Conservation (phyloP, 805 yeast genomes). For the Blastobotrys robertii region DNA sequence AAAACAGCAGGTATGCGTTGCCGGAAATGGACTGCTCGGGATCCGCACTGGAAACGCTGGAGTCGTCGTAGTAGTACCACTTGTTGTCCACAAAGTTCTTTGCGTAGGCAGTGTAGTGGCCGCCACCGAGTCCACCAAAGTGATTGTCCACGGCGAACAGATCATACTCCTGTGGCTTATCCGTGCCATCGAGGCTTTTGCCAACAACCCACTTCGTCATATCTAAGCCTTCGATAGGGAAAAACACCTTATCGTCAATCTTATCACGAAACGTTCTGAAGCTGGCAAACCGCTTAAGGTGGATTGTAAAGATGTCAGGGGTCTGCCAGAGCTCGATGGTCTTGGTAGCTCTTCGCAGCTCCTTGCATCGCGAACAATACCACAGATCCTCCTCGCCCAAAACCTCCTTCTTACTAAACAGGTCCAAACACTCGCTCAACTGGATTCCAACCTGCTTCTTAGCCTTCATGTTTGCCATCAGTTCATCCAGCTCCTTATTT, state of each 20-base stretch:
- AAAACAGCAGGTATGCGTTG: constrained; percentile 82
- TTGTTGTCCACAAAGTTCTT: constrained; percentile 63
- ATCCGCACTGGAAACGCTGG: constrained; percentile 50
- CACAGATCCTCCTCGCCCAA: constrained; percentile 83
- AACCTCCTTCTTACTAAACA: constrained; percentile 74
- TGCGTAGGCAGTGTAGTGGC: constrained; percentile 89
- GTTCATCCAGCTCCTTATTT: constrained; percentile 13
- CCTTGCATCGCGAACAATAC: constrained; percentile 88
- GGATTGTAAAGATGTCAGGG: constrained; percentile 85
- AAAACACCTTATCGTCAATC: constrained; percentile 73
- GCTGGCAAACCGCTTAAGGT: constrained; percentile 81
- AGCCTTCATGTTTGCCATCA: constrained; percentile 15
- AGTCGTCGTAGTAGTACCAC: constrained; percentile 91
- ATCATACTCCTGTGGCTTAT: constrained; percentile 43
- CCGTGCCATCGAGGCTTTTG: constrained; percentile 16
- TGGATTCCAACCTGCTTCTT: constrained; percentile 34
- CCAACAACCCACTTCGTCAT: constrained; percentile 47
- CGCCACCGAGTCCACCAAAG: constrained; percentile 94
- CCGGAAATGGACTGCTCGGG: constrained; percentile 52
- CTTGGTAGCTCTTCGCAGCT: constrained; percentile 83
- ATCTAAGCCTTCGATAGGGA: constrained; percentile 79
- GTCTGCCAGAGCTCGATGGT: constrained; percentile 88
- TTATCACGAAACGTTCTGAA: constrained; percentile 81
- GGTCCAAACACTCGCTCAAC: constrained; percentile 61
- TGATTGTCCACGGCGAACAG: constrained; percentile 91